A percentile compares a stretch with the other conserved stretches of the same genome.
Evolutionary conservation across 106 monocot species (phyloP).

Genomic region (Vanilla planifolia): DNA sequence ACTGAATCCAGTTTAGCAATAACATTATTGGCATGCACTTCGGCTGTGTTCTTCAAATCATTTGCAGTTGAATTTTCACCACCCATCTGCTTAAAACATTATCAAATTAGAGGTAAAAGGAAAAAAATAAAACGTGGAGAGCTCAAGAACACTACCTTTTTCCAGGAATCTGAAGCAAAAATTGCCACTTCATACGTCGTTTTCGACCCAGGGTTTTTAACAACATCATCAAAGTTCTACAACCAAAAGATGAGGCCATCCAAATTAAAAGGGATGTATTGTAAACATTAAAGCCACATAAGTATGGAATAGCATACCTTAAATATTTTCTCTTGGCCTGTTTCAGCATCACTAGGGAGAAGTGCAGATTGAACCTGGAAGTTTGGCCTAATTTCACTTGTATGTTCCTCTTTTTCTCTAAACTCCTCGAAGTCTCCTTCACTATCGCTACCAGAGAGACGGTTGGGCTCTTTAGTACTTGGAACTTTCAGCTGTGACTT

Average conservation of each 20-base stretch:
- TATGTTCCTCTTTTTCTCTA: slow-evolving; percentile 14
- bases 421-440: slow-evolving; percentile 53
- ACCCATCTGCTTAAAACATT: slow-evolving; percentile 33
- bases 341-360: slow-evolving; percentile 32
- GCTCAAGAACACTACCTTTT: slow-evolving; percentile 50
- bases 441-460: slow-evolving; percentile 41
- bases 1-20: slow-evolving; percentile 10
- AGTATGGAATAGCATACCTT: slow-evolving; percentile 24
- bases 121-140: neutral
- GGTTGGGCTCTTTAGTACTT: slow-evolving; percentile 19
- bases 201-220: slow-evolving; percentile 46
- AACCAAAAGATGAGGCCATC: neutral
- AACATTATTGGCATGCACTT: slow-evolving; percentile 6
- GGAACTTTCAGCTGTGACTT: slow-evolving; percentile 21
- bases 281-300: neutral
- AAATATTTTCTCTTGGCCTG: slow-evolving; percentile 31
- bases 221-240: slow-evolving; percentile 59
- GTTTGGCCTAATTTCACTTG: slow-evolving; percentile 12
- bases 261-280: neutral
- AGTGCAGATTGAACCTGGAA: slow-evolving; percentile 27
- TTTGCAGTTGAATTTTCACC: slow-evolving; percentile 16
- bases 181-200: slow-evolving; percentile 80
- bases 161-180: slow-evolving; percentile 78
- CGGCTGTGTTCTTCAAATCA: slow-evolving; percentile 2
- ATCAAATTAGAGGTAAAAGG: slow-evolving; percentile 2